Base-by-base conservation (phyloP, 306 rosid species). In the Carpinus viminea region DNA sequence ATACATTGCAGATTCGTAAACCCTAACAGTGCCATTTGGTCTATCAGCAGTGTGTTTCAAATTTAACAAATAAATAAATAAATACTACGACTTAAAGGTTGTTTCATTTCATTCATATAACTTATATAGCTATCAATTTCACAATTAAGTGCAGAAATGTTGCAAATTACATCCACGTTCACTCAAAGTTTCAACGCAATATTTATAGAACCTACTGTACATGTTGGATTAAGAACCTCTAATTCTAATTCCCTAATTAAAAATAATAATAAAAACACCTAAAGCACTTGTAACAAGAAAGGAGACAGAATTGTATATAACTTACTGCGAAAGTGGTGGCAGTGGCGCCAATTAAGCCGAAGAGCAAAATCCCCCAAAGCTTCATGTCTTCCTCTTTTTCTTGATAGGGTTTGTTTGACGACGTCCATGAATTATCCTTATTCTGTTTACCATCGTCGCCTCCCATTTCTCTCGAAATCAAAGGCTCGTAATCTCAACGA, bases 261-360 rank as follows among this genome's bases (percentile, higher is more conserved):
- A 48, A 48, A 48, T 11, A 6, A 48, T 11, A 48, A 48, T n/a
- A n/a, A 45, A 48, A 48, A 48, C 52, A 48, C 12, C 52, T 2
- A 52, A 52, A 16, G 8, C 28, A 59, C 12, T 20, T 3, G 5
- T 4, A 24, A 73, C 18, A 28, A 21, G 17, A 60, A 11, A 12
- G 59, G 13, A 12, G 38, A 79, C 68, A 7, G 26, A 66, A 45
- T 7, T 8, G 50, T 41, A 56, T 5, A 74, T 21, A 78, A 76
- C 90, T 90, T 81, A 96, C 97, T 34, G 97, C 96, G 38, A 90
- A 81, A 68, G 99, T 96, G 51, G 96, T 87, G 81, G 84, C 93
- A 69, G 98, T 86, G 88, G 98, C 99, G 73, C 96, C 98, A 74
- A 96, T 90, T 24, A 96, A 45, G 5, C 96, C 96, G 81, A 93